Evolutionary conservation across 1,284 basidiomycete genomes (phyloP), one percentile per base, ranked within the genome.

Genomic region (Trametes hirsuta): DNA sequence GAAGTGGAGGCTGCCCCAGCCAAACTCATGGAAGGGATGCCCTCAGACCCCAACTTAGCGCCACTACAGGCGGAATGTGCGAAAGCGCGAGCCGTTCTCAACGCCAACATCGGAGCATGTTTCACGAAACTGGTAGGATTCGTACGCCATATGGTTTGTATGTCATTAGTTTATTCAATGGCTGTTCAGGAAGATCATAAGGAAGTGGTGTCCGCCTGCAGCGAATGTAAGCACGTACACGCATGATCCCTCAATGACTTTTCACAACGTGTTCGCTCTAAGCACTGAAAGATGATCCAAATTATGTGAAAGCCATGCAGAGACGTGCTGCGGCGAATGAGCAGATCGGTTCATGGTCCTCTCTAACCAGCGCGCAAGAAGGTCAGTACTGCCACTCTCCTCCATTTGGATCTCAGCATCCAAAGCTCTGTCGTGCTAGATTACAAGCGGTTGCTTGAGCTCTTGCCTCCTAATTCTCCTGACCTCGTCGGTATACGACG

Each of bases 321-420:
- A 81, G 97, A 64, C 87, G 97, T 15, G 95, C 95, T 1, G 72
- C 84, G 22, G 91, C 92, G 1, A 97, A 95, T 71, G 93, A 95
- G 64, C 78, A 81, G 35, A 77, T 98, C 22, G 83, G 82, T 53
- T 85, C 90, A 5, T 98, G 95, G 94, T 83, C 91, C 5, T 88
- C 92, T 4, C 79, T 98, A 9, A 81, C 86, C 10, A 80, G 88
- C 21, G 93, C 94, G 4, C 85, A 95, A 77, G 90, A 95, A 80
- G 96, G 95, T 94, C 40, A 37, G 65, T 57, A 10, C 5, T 6
- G 18, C 5, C 10, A 11, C 30, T 14, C 15, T 9, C 8, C 10
- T 21, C 5, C 30, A 15, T 30, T 18, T 12, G 36, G 40, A 21
- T 30, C 18, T 37, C 53, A 36, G n/a, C 30, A 52, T 21, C 47